Base-by-base conservation (phyloP, 2,329 filamentous ascomycete genomes). In the Mollisia scopiformis region DNA sequence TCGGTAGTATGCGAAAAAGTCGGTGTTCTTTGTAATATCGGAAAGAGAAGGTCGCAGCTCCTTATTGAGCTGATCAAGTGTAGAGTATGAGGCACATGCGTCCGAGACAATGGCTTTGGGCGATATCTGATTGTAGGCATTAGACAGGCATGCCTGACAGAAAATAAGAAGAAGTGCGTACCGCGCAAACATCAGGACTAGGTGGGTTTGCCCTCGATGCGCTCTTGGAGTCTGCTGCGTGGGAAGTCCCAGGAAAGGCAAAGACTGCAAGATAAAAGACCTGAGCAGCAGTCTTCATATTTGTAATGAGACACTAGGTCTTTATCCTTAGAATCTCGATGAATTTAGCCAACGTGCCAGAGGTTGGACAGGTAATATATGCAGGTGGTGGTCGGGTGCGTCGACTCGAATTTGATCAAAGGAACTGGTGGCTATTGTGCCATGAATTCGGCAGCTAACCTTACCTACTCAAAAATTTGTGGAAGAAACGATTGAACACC, bases 1-100 rank as follows among this genome's bases (percentile, higher is more conserved):
- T 60, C 95, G 89, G 79, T 98, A 99, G 77, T 98, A 93, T 56
- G 94, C 94, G 78, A 99, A 99, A 84, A 97, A 99, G 77, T 99
- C 95, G 75, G 94, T 96, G 56, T 90, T 87, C 69, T 86, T 86
- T 0, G 92, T 96, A 49, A 99, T 86, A 58, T 91, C 89, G 70
- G 91, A 85, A 68, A 99, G 79, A 55, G 88, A 85, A 19, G 93
- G 91, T 69, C 89, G 88, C 64, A 97, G 82, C 62, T 86, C 84
- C 67, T 82, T 77, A 77, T 98, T 99, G 57, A 99, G 82, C 41
- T 82, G 80, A 73, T 99, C 93, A 75, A 99, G 89, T 37, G 92
- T 93, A 58, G 89, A 88, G 77, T 96, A 99, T 58, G 94, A 97
- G 64, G 92, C 92, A 79, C 95, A 98, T 52, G 95, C 93, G 76